Conservation (phyloP, 148 eudicot species). For the Arctostaphylos glauca region DNA sequence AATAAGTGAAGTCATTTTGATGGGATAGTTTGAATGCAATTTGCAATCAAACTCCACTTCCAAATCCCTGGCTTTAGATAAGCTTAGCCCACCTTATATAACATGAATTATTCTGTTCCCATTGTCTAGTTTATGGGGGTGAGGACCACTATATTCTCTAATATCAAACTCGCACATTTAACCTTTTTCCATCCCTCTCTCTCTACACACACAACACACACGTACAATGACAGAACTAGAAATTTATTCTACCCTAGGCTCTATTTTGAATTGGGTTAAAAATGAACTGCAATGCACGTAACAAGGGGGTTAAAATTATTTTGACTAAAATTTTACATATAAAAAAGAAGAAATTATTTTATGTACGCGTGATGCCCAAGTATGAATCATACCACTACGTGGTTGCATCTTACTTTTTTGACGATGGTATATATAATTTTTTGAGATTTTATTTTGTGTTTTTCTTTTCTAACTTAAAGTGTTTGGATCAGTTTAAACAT, state of each 20-base stretch:
- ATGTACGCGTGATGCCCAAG: not conserved
- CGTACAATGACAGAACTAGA: too few relatives aligned
- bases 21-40: slow-evolving; percentile 2
- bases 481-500: too few relatives aligned
- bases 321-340: too few relatives aligned
- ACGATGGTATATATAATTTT: too few relatives aligned
- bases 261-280: too few relatives aligned
- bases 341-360: too few relatives aligned
- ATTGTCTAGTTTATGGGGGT: not conserved
- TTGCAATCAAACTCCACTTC: slow-evolving; percentile 5
- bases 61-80: not conserved
- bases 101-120: slow-evolving; percentile 14
- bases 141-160: slow-evolving; percentile 2
- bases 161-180: not conserved
- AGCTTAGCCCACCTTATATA: not conserved
- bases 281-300: too few relatives aligned
- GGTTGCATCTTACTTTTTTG: not conserved
- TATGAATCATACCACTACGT: not conserved
- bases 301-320: too few relatives aligned
- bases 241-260: too few relatives aligned
- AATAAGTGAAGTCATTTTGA: not conserved
- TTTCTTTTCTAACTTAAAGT: too few relatives aligned
- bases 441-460: too few relatives aligned
- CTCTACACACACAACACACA: too few relatives aligned
- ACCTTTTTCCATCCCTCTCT: not conserved